Base-by-base conservation (phyloP, 257 asterid species). In the Primulina tabacum region DNA sequence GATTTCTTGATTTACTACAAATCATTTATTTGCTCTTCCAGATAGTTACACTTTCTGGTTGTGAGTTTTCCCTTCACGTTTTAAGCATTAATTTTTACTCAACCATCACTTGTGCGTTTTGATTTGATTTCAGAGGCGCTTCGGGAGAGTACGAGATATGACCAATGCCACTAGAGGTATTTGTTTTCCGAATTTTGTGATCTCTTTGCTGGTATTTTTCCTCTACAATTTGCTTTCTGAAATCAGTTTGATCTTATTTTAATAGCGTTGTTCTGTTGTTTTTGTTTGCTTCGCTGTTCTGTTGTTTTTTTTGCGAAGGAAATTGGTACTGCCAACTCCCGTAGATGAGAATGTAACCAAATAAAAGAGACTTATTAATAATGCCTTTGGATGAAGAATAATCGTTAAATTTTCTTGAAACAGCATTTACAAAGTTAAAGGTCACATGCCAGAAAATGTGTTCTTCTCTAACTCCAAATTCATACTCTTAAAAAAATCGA, bases 81-180 rank as follows among this genome's bases (percentile, higher is more conserved):
- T 21, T 21, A 21, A 21, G 24, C 24, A 21, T 21, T 21, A 21
- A 21, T 21, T 21, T 21, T 21, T 21, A 21, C 24, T 21, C 24
- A 21, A 21, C 24, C 24, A 21, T 21, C 24, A 0, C 24, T 16
- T n/a, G 14, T 40, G 64, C 24, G 38, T 6, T 18, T 21, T 24
- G 64, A 52, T 50, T 76, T 65, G 66, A 62, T 80, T 65, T 73
- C 96, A 90, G 96, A 90, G 88, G 90, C 88, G 61, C 87, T 90
- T 60, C 77, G 97, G 63, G 85, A 81, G 79, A 90, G 97, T 75
- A 77, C 76, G 95, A 70, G 95, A 90, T 73, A 86, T 90, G 88
- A 38, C 89, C 38, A 83, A 84, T 79, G 92, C 97, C 35, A 88
- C 95, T 55, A 82, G 97, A 87, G 97, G 97, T 90, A 68, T 67